A percentile compares a stretch with the other conserved stretches of the same genome.
Evolutionary conservation across 2,329 filamentous ascomycete species (phyloP).

Genomic region (Colletotrichum sp.): DNA sequence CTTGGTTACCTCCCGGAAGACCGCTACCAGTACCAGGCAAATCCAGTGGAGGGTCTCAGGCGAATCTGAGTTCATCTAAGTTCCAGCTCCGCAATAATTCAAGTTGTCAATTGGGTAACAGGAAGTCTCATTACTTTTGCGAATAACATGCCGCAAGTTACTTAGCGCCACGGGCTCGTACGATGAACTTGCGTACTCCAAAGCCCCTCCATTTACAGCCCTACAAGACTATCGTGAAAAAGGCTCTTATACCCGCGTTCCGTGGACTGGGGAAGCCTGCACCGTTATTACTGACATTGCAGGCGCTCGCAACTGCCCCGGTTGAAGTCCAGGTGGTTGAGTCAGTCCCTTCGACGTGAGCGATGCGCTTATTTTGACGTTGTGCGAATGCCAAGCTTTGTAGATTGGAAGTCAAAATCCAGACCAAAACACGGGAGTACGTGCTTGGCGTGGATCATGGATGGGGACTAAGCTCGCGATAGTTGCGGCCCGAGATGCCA

Average conservation of each 20-base stretch:
- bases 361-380: neutral
- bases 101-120: neutral
- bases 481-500: neutral
- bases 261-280: neutral
- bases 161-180: neutral
- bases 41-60: neutral
- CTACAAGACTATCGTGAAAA: neutral
- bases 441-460: conserved; percentile 3
- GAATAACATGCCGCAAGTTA: neutral
- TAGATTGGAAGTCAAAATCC: neutral
- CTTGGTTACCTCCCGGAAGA: neutral
- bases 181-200: neutral
- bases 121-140: neutral
- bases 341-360: neutral
- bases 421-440: neutral
- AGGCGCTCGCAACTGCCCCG: neutral
- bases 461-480: neutral
- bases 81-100: neutral
- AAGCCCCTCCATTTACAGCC: neutral
- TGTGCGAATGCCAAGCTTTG: conserved; percentile 1
- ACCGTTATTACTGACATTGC: neutral
- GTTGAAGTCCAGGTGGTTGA: neutral
- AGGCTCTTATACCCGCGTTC: neutral
- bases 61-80: neutral
- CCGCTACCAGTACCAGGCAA: neutral